These are phyloP conservation scores for Coniella vitis DNA, from an alignment of 2,329 filamentous ascomycete species.

Conservation along the genomic window DNA sequence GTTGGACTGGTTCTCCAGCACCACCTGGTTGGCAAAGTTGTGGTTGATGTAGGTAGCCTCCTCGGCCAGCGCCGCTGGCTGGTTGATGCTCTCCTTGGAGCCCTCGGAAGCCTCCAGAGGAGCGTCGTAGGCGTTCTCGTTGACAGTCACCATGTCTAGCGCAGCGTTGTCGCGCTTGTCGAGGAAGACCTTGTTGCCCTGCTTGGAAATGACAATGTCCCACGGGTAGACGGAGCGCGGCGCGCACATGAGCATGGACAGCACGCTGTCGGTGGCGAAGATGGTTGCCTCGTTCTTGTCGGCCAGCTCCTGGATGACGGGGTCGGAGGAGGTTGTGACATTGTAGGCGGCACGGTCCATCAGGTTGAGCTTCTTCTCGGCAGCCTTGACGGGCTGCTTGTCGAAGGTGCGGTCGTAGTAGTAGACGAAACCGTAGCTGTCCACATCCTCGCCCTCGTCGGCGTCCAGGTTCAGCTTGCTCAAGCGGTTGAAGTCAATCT, in stretches of 20 bases:
- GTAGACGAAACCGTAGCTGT: conserved; percentile 95
- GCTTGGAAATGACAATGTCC: conserved; percentile 91
- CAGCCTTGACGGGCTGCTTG: conserved; percentile 83
- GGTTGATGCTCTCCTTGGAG: conserved; percentile 92
- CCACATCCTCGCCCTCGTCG: conserved; percentile 90
- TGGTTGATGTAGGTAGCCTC: conserved; percentile 99
- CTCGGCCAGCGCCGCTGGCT: conserved; percentile 83
- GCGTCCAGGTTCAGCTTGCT: conserved; percentile 93
- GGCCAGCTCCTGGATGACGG: conserved; percentile 91
- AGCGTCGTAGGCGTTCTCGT: conserved; percentile 95
- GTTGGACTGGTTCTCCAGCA: conserved; percentile 69
- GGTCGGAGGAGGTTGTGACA: conserved; percentile 92
- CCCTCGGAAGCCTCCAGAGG: conserved; percentile 87
- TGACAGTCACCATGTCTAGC: conserved; percentile 96
- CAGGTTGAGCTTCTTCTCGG: conserved; percentile 79
- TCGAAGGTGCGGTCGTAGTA: conserved; percentile 96
- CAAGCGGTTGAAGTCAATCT: conserved; percentile 96
- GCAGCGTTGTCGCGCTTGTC: conserved; percentile 96
- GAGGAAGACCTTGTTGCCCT: conserved; percentile 95
- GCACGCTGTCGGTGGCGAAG: conserved; percentile 92
- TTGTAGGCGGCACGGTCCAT: conserved; percentile 97
- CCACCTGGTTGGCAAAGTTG: conserved; percentile 96
- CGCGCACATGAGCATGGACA: conserved; percentile 99
- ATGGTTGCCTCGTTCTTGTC: conserved; percentile 95
- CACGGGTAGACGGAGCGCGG: conserved; percentile 95